A percentile compares a stretch with the other conserved stretches of the same genome.
These are phyloP conservation scores for Sporisorium reilianum DNA, from an alignment of 1,284 basidiomycete species.

Conservation along the genomic window DNA sequence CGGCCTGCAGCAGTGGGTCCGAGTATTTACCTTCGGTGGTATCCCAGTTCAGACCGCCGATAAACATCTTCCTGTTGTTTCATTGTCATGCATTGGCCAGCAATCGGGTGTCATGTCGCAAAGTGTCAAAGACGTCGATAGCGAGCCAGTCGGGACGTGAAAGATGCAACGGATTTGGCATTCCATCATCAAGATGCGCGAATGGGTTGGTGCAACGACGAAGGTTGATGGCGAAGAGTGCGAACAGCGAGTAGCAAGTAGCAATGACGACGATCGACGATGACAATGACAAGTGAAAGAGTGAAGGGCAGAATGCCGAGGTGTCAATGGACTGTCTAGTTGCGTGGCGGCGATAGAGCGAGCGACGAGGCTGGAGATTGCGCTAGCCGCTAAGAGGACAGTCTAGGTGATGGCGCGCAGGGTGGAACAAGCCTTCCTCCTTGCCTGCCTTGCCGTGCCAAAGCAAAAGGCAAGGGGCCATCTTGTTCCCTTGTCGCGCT, in stretches of 20 bases:
- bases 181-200: constrained; percentile 34
- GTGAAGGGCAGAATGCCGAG: constrained; percentile 8
- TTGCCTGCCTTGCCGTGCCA: constrained; percentile 3
- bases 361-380: background rate
- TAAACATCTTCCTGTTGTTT: constrained; percentile 94
- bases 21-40: constrained; percentile 81
- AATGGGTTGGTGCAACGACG: constrained; percentile 1
- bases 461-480: constrained; percentile 11
- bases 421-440: constrained; percentile 27
- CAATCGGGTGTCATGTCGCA: constrained; percentile 4
- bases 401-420: background rate
- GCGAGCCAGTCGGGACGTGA: constrained; percentile 11
- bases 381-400: background rate
- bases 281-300: constrained; percentile 5
- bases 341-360: background rate
- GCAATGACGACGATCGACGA: constrained; percentile 17
- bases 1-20: constrained; percentile 65
- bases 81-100: constrained; percentile 7
- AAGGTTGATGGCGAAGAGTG: constrained; percentile 15
- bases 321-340: constrained; percentile 36
- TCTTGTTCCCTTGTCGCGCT: constrained; percentile 9
- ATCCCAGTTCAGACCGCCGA: constrained; percentile 96
- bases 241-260: background rate
- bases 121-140: constrained; percentile 29
- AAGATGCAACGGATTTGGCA: constrained; percentile 29